A percentile compares a stretch with the other conserved stretches of the same genome.
phyloP scores from a whole-genome alignment of 2,329 filamentous ascomycete species.

The Dactylella cylindrospora region DNA sequence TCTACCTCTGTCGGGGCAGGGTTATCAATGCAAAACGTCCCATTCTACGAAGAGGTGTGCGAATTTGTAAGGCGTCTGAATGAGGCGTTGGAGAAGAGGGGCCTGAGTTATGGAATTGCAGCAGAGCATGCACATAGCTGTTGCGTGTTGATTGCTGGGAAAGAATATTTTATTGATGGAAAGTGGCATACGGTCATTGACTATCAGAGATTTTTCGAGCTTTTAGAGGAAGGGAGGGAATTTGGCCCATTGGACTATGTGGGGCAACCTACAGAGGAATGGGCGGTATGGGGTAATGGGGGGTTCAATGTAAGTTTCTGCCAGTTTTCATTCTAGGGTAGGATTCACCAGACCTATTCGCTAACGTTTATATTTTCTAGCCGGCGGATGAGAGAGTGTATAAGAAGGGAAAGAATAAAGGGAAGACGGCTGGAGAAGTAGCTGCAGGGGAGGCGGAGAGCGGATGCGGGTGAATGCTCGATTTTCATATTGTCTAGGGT shows the following conservation, averaged over 20 bases:
- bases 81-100: slow-evolving; percentile 66
- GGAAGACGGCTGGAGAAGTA: slow-evolving; percentile 9
- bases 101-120: slow-evolving; percentile 82
- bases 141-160: slow-evolving; percentile 82
- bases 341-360: neutral
- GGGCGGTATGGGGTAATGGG: slow-evolving; percentile 91
- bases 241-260: slow-evolving; percentile 92
- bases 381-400: slow-evolving; percentile 84
- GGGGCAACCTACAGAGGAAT: slow-evolving; percentile 79
- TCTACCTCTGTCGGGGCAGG: slow-evolving; percentile 79
- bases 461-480: slow-evolving; percentile 23
- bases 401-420: slow-evolving; percentile 70
- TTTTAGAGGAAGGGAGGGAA: slow-evolving; percentile 72
- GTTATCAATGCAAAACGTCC: slow-evolving; percentile 94
- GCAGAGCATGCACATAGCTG: slow-evolving; percentile 95
- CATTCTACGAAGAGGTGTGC: slow-evolving; percentile 87
- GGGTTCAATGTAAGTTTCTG: slow-evolving; percentile 68
- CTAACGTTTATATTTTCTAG: slow-evolving; percentile 13
- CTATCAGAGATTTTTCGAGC: slow-evolving; percentile 82
- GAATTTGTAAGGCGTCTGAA: slow-evolving; percentile 78
- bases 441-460: slow-evolving; percentile 31
- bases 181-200: slow-evolving; percentile 92
- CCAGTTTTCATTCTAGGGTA: neutral
- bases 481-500: too few species aligned
- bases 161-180: slow-evolving; percentile 71